These are phyloP conservation scores for Neonectria punicea DNA, from an alignment of 2,329 filamentous ascomycete genomes.

Conservation along the genomic window DNA sequence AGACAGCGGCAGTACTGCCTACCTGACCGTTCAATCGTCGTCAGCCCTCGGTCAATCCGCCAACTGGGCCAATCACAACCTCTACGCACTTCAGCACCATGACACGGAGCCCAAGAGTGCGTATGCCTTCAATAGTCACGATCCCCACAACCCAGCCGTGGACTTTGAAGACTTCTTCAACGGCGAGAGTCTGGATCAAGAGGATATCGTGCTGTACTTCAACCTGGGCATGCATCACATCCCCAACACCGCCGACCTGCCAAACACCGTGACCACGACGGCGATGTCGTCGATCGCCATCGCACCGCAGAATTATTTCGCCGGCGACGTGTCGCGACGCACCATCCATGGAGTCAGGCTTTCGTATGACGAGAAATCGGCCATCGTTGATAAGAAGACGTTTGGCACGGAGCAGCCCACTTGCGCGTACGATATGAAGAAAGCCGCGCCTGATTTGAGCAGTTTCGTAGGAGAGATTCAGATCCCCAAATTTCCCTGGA, in stretches of 20 bases:
- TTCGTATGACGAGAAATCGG: constrained; percentile 18
- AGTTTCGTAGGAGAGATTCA: constrained; percentile 30
- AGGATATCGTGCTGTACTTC: constrained; percentile 34
- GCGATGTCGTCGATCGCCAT: constrained; percentile 27
- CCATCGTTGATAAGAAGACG: constrained; percentile 21
- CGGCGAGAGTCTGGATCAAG: constrained; percentile 24
- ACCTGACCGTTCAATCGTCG: constrained; percentile 61
- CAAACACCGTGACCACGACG: constrained; percentile 24
- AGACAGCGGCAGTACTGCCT: constrained; percentile 37
- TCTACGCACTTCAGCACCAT: constrained; percentile 62
- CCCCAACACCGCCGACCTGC: constrained; percentile 29
- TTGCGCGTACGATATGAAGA: constrained; percentile 24
- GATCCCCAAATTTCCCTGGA: constrained; percentile 31
- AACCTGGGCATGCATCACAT: constrained; percentile 34
- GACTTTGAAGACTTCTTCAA: constrained; percentile 29
- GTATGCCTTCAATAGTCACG: constrained; percentile 57
- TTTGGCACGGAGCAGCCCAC: constrained; percentile 30
- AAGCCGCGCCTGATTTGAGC: constrained; percentile 9
- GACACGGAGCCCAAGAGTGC: constrained; percentile 61
- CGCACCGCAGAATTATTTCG: constrained; percentile 30
- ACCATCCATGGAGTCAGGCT: constrained; percentile 26
- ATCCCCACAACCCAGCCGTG: constrained; percentile 53
- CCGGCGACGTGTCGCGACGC: constrained; percentile 21
- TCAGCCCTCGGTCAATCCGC: constrained; percentile 57
- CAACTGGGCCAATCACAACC: constrained; percentile 60